Evolutionary conservation across 2,329 filamentous ascomycete species (phyloP), one percentile per base, ranked within the genome.

Genomic region (Acephala macrosclerotiorum): DNA sequence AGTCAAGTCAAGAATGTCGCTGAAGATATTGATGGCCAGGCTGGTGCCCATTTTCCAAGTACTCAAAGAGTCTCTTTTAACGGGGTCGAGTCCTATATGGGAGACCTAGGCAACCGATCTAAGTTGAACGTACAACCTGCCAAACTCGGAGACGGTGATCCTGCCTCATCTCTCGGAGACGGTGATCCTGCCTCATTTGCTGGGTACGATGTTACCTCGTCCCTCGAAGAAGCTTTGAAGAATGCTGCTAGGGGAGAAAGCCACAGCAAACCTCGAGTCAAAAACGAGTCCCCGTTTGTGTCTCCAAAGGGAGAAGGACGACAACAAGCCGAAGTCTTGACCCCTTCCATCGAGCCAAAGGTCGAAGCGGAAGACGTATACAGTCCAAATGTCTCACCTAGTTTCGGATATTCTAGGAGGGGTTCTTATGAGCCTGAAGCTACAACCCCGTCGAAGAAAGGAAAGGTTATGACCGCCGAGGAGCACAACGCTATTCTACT

Each of bases 401-500:
- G n/a, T 2, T 20, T 55, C 0, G 16, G 56, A n/a, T 38, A 49
- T 26, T 33, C 14, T 22, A 57, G 40, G 35, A 71, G 71, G 51
- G 56, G 64, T 33, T 22, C 65, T 26, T 64, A 38, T 20, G 69
- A 75, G 18, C 22, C 49, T 8, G 66, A 68, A 18, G 63, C 16
- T 40, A n/a, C 56, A 2, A 67, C 63, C 36, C 62, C 68, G 14
- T 69, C 71, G 7, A 75, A 74, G 49, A 70, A 65, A 58, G 51
- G 64, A 8, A 74, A 71, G 53, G 25, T 64, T 8, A 79, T 96
- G 81, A 97, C 93, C 0, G 92, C 96, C 0, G 95, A 99, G 78
- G 92, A 97, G 75, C 94, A 98, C 78, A 99, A 98, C 75, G 91
- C 92, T 11, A 82, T 91, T 66, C 83, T 98, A 0, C 83, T 99